Evolutionary conservation across 2,329 filamentous ascomycete genomes (phyloP).

Genomic region (Colletotrichum karsti): DNA sequence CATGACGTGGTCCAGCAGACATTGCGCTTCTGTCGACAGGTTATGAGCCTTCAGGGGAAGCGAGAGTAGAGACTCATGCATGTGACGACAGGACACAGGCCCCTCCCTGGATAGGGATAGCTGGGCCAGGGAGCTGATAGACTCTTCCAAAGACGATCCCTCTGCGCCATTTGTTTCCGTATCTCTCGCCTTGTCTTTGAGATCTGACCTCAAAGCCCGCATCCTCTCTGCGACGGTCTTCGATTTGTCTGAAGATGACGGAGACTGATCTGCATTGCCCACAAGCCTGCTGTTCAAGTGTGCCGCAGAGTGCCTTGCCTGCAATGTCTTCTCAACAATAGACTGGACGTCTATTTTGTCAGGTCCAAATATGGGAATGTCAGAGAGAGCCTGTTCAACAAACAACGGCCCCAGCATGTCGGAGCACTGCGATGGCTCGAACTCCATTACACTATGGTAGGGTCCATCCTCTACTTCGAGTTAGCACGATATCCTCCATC

Average conservation of each 20-base stretch:
- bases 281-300: conserved; percentile 10
- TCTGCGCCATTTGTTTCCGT: conserved; percentile 33
- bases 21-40: conserved; percentile 60
- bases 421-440: conserved; percentile 62
- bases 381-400: conserved; percentile 60
- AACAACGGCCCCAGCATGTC: conserved; percentile 64
- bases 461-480: conserved; percentile 51
- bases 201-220: conserved; percentile 48
- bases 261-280: conserved; percentile 28
- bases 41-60: conserved; percentile 53
- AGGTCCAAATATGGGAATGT: conserved; percentile 65
- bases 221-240: conserved; percentile 59
- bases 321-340: conserved; percentile 36
- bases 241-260: conserved; percentile 50
- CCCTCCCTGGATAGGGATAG: conserved; percentile 45
- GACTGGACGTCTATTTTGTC: conserved; percentile 52
- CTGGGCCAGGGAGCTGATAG: conserved; percentile 42
- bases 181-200: conserved; percentile 27
- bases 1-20: conserved; percentile 65
- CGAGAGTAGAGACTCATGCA: conserved; percentile 63
- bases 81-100: conserved; percentile 59
- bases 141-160: conserved; percentile 30
- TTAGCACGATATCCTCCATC: conserved; percentile 34
- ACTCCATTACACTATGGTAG: conserved; percentile 66
- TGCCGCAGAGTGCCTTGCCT: conserved; percentile 20